Evolutionary conservation across 2,329 filamentous ascomycete genomes (phyloP).

Genomic region (Tetracladium maxilliforme): DNA sequence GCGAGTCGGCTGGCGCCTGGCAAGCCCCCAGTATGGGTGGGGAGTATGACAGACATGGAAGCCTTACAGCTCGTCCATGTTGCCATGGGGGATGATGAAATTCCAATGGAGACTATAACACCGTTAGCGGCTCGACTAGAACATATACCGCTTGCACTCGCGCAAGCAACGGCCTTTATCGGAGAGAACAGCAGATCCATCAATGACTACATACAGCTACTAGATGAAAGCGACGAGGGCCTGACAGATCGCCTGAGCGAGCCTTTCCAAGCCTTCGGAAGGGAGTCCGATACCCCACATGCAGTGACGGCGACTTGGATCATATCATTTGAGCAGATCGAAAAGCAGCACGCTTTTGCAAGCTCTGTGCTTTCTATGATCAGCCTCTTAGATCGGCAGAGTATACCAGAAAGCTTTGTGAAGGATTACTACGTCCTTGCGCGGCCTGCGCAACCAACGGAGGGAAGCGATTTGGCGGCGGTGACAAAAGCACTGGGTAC

Average conservation of each 20-base stretch:
- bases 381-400: conserved; percentile 1
- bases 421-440: too few relatives aligned
- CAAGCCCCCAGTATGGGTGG: too few relatives aligned
- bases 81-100: too few relatives aligned
- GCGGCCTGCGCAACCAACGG: too few relatives aligned
- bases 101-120: too few relatives aligned
- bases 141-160: conserved; percentile 5
- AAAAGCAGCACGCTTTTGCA: neutral
- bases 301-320: conserved; percentile 2
- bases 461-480: too few relatives aligned
- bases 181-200: conserved; percentile 1
- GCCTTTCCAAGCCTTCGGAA: neutral
- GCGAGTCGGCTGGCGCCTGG: too few relatives aligned
- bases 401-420: conserved; percentile 3
- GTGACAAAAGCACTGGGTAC: too few relatives aligned
- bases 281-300: conserved; percentile 1
- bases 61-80: too few relatives aligned
- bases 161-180: conserved; percentile 4
- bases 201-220: conserved; percentile 1
- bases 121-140: too few relatives aligned
- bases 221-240: conserved; percentile 1
- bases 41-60: too few relatives aligned
- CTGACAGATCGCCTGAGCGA: conserved; percentile 1
- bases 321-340: conserved; percentile 4
- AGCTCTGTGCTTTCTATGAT: conserved; percentile 2